Base-by-base conservation (phyloP, 2,329 filamentous ascomycete species). In the Aspergillus niger region DNA sequence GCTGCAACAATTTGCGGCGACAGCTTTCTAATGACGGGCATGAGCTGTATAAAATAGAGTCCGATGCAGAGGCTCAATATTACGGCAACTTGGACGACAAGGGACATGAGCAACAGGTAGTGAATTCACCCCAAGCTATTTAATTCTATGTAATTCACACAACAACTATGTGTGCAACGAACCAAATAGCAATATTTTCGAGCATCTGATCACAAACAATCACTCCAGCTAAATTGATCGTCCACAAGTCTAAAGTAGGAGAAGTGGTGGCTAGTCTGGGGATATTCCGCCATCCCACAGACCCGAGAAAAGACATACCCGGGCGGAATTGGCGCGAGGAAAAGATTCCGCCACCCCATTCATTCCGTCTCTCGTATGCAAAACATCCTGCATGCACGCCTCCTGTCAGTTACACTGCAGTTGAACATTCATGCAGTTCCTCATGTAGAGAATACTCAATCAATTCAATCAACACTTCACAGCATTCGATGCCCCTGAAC, bases 71-170 rank as follows among this genome's bases (percentile, higher is more conserved):
- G 81, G 54, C 80, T 96, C 63, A 90, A 92, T 75, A 94, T 97
- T 69, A 80, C 97, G 65, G 92, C 97, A 92, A 97, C 77, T 97
- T 97, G 68, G 92, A 97, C 69, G 91, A 96, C 82, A 86, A 85
- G 22, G 92, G 92, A 0, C 97, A 97, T 75, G 20, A 89, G 88
- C 41, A 91, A 91, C 92, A 92, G 63, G 77, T 97, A 66, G 89
- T 96, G 84, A 91, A 97, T 77, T 86, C 92, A n/a, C 93, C 93
- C 93, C 28, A 97, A 92, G 5, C 92, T 97, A 36, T 97, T 97
- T 73, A 85, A 96, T 36, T 13, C 63, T 92, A 97, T 83, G 92
- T 97, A 68, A 97, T 68, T 91, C 96, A 82, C 82, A 92, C 55
- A 89, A 94, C 67, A 86, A 90, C 58, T 97, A 91, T 59, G 92